phyloP scores from a whole-genome alignment of 2,329 filamentous ascomycete genomes.

The Lachnellula occidentalis region DNA sequence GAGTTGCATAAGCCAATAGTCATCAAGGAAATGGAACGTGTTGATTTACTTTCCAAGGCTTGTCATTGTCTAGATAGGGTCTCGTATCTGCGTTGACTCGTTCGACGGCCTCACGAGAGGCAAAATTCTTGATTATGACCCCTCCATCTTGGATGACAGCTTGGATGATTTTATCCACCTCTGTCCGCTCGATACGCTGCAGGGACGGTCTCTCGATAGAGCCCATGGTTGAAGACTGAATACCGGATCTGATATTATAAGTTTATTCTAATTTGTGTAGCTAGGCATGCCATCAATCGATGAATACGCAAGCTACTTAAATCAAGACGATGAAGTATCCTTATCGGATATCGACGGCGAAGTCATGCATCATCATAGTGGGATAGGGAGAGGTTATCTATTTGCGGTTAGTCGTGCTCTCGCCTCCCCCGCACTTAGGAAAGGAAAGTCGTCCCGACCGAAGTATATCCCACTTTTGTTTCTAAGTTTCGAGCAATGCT shows the following conservation, averaged over 20 bases:
- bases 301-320: no score
- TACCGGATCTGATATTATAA: not conserved
- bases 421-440: no score
- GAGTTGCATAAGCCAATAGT: not conserved
- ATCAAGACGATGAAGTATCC: no score
- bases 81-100: conserved; percentile 12
- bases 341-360: no score
- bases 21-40: not conserved
- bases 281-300: no score
- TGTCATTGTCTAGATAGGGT: conserved; percentile 22
- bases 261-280: no score
- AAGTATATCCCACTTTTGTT: no score
- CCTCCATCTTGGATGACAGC: conserved; percentile 13
- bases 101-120: conserved; percentile 11
- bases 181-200: conserved; percentile 8
- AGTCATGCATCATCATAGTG: no score
- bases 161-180: conserved; percentile 13
- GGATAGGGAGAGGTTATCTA: no score
- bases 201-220: conserved; percentile 4
- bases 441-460: no score
- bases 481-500: no score
- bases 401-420: no score
- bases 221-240: conserved; percentile 7
- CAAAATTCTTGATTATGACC: conserved; percentile 15
- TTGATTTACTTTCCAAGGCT: conserved; percentile 21